Conservation (phyloP, 345 rosid species). For the Nephelium lappaceum region DNA sequence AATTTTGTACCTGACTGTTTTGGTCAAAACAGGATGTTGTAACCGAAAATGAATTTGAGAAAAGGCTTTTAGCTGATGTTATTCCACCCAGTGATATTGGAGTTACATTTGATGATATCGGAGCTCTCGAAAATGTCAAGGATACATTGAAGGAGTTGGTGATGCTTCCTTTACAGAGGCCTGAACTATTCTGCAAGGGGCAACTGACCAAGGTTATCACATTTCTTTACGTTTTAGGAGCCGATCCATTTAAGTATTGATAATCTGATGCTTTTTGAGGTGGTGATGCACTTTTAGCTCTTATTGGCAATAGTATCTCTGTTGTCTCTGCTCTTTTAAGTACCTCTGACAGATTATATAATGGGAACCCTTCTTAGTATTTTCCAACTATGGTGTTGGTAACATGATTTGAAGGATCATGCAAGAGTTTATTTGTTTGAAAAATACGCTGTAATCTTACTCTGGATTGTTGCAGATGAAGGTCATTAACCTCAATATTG, state of each 20-base stretch:
- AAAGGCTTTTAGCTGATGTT: conserved; percentile 75
- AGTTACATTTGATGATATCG: conserved; percentile 89
- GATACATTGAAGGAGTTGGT: conserved; percentile 89
- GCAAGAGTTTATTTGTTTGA: not conserved
- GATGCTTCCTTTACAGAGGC: conserved; percentile 89
- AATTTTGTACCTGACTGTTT: conserved; percentile 21
- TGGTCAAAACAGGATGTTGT: conserved; percentile 66
- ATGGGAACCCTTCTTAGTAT: not conserved
- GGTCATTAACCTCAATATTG: not conserved
- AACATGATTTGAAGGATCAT: not conserved
- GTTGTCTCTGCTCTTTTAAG: not conserved
- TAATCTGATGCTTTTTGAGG: not conserved
- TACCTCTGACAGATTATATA: not conserved
- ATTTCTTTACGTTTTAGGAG: not conserved
- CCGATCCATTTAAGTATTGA: conserved; percentile 3
- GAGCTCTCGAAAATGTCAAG: conserved; percentile 91
- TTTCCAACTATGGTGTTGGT: not conserved
- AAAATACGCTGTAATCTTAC: not conserved
- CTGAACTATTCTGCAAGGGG: conserved; percentile 90
- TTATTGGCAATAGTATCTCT: not conserved
- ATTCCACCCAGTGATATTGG: conserved; percentile 87
- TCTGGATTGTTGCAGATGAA: not conserved
- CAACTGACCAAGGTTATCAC: conserved; percentile 70
- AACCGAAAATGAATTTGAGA: conserved; percentile 86
- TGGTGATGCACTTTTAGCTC: conserved; percentile 1